These are phyloP conservation scores for Cicer yamashitae DNA, from an alignment of 306 rosid genomes.

Conservation along the genomic window DNA sequence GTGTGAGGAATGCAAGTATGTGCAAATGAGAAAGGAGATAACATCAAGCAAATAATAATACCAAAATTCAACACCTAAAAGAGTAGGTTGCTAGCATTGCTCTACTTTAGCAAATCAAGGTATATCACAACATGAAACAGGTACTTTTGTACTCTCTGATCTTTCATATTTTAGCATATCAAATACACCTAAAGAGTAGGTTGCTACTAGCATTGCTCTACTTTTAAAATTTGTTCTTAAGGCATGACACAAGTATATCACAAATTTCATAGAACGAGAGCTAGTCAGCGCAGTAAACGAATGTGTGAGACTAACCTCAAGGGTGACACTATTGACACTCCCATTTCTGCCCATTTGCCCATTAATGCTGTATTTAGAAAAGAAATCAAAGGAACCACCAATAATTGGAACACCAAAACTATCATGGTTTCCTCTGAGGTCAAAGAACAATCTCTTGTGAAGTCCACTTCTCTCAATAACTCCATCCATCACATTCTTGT, in stretches of 20 bases:
- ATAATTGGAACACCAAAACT: constrained; percentile 77
- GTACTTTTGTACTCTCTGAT: not conserved
- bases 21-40: constrained; percentile 39
- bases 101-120: no score
- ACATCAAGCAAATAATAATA: constrained; percentile 37
- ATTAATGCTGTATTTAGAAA: constrained; percentile 80
- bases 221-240: not conserved
- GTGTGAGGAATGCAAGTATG: constrained; percentile 45
- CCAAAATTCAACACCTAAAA: not conserved
- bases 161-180: not conserved
- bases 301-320: constrained; percentile 62
- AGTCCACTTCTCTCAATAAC: constrained; percentile 77
- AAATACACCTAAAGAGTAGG: not conserved
- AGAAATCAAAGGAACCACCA: constrained; percentile 84
- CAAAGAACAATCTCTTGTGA: constrained; percentile 68
- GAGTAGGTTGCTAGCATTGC: no score
- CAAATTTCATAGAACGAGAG: constrained; percentile 35
- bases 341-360: constrained; percentile 71
- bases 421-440: constrained; percentile 91
- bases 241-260: not conserved
- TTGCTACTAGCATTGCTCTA: constrained; percentile 28
- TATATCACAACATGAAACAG: not conserved
- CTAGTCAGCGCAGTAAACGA: constrained; percentile 26
- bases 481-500: constrained; percentile 61
- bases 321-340: constrained; percentile 71